Base-by-base conservation (phyloP, 306 rosid species). In the Senna tora region DNA sequence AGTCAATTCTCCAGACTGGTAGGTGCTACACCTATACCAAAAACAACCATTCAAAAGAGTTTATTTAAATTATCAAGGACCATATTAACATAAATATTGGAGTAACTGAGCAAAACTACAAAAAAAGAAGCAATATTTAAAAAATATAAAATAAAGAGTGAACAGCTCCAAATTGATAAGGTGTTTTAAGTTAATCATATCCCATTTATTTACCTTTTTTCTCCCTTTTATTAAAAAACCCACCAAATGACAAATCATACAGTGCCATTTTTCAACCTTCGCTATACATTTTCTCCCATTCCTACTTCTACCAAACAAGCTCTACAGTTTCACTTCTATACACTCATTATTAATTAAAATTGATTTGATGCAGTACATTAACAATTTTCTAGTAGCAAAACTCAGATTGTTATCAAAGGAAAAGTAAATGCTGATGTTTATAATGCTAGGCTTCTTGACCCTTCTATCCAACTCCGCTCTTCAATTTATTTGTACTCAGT, bases 21-120 rank as follows among this genome's bases (percentile, higher is more conserved):
- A 73, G 32, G 86, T 94, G 81, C 97, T 94, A 76, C 98, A 94
- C 84, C 98, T 94, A 86, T 82, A 81, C 78, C 79, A 73, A 77
- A 77, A 68, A 81, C 11, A 67, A 78, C 15, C 79, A 86, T 54
- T 61, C 56, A 70, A 69, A 32, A 39, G 59, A 19, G 16, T 62
- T 74, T 63, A 75, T 69, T 73, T 78, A 42, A 77, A 72, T 63
- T 52, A 69, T 57, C 58, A 34, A 41, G 56, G 67, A 46, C 12
- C 58, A 76, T 53, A 72, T 14, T 13, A 57, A 60, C 43, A 42
- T 61, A 28, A 60, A 74, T 21, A 67, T 43, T 12, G 19, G 60
- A 64, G 43, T 56, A 64, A 32, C 20, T 51, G 70, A 36, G 56
- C 67, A 64, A 72, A n/a, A n/a, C n/a, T n/a, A n/a, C n/a, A n/a